Evolutionary conservation across 768 basidiomycete species (phyloP), one percentile per base, ranked within the genome.

Genomic region (Cystobasidium onofrii): DNA sequence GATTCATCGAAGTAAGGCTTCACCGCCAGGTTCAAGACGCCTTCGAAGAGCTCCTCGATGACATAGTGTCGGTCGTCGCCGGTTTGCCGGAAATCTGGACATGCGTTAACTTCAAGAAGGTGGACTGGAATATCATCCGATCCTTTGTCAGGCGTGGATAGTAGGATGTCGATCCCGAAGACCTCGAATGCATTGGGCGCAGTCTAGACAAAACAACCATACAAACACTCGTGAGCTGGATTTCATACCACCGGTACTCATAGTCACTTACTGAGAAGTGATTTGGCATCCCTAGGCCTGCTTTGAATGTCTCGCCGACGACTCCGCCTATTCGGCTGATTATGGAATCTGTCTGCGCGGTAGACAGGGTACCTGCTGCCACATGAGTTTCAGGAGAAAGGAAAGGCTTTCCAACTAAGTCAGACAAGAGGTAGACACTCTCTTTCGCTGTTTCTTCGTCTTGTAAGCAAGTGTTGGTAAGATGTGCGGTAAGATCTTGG

Each of bases 401-500:
- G 20, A 90, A 81, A 55, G 80, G 84, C 76, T 86, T 86, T 1
- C 89, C 90, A 31, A 87, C 80, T 6, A 98, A 84, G 80, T 97
- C 94, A 73, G 88, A 86, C 43, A 96, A 84, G 50, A 94, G 83
- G 55, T 88, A 85, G 2, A 98, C 92, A 29, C 80, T 79, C 55
- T 82, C 78, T 69, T 79, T 80, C 0, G 80, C 77, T 3, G 82
- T 80, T 46, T 85, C 85, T 57, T 85, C 85, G 76, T 91, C 89
- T 80, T 96, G 95, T 17, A 96, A 83, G 23, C 89, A 92, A 0
- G 94, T 94, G 79, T 97, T 99, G 55, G 95, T 97, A 23, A 97
- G 84, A 81, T 97, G 94, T 1, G 89, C 85, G 7, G 82, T 77
- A 17, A 97, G 85, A 79, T 90, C 81, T 23, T 78, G 73, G 10